These are phyloP conservation scores for Boletus subcaerulescens DNA, from an alignment of 768 basidiomycete species.

Conservation along the genomic window DNA sequence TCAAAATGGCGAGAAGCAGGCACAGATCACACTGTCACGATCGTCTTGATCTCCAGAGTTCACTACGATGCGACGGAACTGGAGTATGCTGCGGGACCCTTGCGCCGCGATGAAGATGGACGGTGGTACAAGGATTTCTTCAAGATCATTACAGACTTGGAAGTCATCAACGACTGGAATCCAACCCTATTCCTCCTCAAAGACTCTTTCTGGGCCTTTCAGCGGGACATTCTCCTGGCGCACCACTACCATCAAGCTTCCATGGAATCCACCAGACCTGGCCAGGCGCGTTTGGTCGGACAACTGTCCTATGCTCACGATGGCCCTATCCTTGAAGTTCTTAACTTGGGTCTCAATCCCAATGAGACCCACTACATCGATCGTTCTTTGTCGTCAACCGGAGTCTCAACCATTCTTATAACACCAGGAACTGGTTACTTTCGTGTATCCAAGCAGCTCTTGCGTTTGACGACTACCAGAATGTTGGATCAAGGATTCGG, in stretches of 20 bases:
- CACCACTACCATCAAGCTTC: constrained; percentile 82
- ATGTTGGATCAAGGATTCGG: constrained; percentile 93
- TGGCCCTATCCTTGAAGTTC: constrained; percentile 90
- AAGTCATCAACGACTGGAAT: constrained; percentile 85
- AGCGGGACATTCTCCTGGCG: constrained; percentile 84
- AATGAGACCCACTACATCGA: constrained; percentile 95
- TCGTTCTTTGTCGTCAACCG: constrained; percentile 87
- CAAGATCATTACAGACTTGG: constrained; percentile 92
- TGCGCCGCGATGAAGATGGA: constrained; percentile 71
- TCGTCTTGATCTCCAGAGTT: constrained; percentile 92
- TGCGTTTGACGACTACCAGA: constrained; percentile 89
- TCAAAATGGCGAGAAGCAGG: constrained; percentile 77
- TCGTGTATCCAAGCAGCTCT: constrained; percentile 83
- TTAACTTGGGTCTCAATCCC: constrained; percentile 90
- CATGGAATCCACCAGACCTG: constrained; percentile 41
- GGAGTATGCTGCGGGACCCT: constrained; percentile 77
- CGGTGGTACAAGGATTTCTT: constrained; percentile 93
- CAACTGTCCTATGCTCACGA: constrained; percentile 85
- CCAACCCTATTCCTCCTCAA: constrained; percentile 83
- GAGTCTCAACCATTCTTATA: constrained; percentile 76
- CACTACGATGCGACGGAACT: constrained; percentile 81
- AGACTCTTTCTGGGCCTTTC: constrained; percentile 86
- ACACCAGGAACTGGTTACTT: constrained; percentile 95
- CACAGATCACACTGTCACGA: constrained; percentile 91
- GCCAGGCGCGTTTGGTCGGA: constrained; percentile 69